Evolutionary conservation across 2,329 filamentous ascomycete species (phyloP).

Genomic region (Chaetomium strumarium): DNA sequence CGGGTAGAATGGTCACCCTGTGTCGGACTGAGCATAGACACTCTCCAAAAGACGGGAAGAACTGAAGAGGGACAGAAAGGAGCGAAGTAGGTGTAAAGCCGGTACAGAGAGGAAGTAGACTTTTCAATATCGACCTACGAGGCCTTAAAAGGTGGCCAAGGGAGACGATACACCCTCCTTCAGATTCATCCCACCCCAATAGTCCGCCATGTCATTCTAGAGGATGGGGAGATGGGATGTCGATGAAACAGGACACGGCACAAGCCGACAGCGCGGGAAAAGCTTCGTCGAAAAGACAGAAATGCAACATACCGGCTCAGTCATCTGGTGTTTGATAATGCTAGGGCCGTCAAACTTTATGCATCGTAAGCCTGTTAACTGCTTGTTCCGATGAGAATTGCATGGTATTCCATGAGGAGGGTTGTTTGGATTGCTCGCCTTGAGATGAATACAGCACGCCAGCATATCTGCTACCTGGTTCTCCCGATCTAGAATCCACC

Average conservation of each 20-base stretch:
- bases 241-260: conserved; percentile 13
- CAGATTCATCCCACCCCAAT: not conserved
- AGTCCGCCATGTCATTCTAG: not conserved
- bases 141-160: not conserved
- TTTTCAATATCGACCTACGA: not conserved
- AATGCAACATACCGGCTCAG: not conserved
- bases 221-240: conserved; percentile 1
- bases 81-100: too few species aligned
- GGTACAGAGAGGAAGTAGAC: not conserved
- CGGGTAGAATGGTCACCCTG: not conserved
- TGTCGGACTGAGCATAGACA: not conserved
- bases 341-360: not conserved
- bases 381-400: too few species aligned
- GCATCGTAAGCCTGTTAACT: not conserved
- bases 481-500: too few species aligned
- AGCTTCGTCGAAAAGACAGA: not conserved
- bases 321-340: not conserved
- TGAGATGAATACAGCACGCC: too few species aligned
- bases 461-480: too few species aligned
- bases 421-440: too few species aligned
- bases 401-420: too few species aligned
- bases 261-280: conserved; percentile 6
- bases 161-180: not conserved
- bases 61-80: conserved; percentile 4
- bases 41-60: not conserved